These are phyloP conservation scores for Dryadomyces quercus-mongolicae DNA, from an alignment of 2,329 filamentous ascomycete species.

Conservation along the genomic window DNA sequence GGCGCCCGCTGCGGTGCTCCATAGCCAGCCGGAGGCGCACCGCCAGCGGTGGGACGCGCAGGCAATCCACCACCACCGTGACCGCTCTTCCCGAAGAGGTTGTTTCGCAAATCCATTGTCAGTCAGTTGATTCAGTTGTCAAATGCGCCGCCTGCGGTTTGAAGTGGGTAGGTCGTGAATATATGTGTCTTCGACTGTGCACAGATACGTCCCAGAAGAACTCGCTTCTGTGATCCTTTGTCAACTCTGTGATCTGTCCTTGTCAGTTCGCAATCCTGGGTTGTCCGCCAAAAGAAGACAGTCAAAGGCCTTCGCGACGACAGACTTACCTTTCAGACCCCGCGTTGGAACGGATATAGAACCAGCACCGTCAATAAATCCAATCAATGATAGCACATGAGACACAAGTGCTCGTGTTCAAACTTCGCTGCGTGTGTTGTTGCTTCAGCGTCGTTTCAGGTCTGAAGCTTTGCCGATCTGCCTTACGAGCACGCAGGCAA, in stretches of 20 bases:
- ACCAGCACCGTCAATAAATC: too few species aligned
- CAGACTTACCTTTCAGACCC: background rate
- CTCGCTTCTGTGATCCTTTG: background rate
- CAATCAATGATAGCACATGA: background rate
- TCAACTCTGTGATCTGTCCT: background rate
- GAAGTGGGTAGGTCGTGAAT: background rate
- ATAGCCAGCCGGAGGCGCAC: background rate
- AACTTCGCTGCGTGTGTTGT: background rate
- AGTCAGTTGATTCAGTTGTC: background rate
- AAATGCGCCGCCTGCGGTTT: background rate
- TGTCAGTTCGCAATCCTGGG: background rate
- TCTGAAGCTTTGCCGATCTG: background rate
- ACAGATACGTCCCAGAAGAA: background rate
- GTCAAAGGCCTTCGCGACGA: background rate
- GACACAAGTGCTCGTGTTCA: background rate
- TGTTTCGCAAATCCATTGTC: slow-evolving; percentile 28
- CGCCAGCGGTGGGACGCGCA: slow-evolving; percentile 15
- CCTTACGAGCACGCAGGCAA: background rate
- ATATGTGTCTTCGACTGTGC: background rate
- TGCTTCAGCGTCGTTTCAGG: slow-evolving; percentile 3
- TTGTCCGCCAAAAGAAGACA: too few species aligned
- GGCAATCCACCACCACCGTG: slow-evolving; percentile 16
- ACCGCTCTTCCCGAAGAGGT: slow-evolving; percentile 29
- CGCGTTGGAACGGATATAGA: too few species aligned
- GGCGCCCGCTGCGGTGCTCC: slow-evolving; percentile 6